These are phyloP conservation scores for Mortierella sp. DNA, from an alignment of 371 early-diverging fungal species.

Conservation along the genomic window DNA sequence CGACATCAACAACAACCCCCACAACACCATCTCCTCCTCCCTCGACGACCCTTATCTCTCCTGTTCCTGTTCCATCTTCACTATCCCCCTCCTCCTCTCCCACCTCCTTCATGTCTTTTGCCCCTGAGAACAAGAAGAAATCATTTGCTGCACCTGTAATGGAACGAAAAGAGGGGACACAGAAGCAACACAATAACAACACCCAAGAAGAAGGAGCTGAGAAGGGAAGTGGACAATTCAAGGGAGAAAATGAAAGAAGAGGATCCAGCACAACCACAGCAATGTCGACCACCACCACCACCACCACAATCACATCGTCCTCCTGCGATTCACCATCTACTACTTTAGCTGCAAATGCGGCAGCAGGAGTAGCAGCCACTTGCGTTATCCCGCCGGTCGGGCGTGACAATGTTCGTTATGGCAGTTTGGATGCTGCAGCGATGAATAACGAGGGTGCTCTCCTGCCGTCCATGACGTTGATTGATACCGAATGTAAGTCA, in stretches of 20 bases:
- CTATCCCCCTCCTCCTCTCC: neutral
- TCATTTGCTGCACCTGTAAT: neutral
- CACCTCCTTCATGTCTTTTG: neutral
- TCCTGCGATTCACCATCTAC: slow-evolving; percentile 8
- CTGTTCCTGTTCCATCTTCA: neutral
- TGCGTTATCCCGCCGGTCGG: slow-evolving; percentile 12
- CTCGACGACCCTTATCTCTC: slow-evolving; percentile 5
- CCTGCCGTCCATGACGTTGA: neutral
- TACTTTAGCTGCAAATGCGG: neutral
- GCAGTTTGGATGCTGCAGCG: slow-evolving; percentile 23
- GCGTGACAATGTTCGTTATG: slow-evolving; percentile 9
- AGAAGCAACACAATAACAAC: neutral
- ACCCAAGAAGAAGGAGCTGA: neutral
- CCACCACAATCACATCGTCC: neutral
- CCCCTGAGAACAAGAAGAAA: slow-evolving; percentile 1
- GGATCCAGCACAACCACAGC: slow-evolving; percentile 5
- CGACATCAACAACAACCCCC: neutral
- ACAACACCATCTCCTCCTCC: neutral
- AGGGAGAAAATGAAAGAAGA: neutral
- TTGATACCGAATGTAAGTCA: slow-evolving; percentile 17
- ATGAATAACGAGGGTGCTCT: slow-evolving; percentile 1
- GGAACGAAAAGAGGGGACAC: neutral
- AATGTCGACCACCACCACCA: neutral
- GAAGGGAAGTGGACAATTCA: neutral
- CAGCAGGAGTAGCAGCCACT: neutral